phyloP scores from a whole-genome alignment of 1,284 basidiomycete genomes.

The Ganoderma sp. region DNA sequence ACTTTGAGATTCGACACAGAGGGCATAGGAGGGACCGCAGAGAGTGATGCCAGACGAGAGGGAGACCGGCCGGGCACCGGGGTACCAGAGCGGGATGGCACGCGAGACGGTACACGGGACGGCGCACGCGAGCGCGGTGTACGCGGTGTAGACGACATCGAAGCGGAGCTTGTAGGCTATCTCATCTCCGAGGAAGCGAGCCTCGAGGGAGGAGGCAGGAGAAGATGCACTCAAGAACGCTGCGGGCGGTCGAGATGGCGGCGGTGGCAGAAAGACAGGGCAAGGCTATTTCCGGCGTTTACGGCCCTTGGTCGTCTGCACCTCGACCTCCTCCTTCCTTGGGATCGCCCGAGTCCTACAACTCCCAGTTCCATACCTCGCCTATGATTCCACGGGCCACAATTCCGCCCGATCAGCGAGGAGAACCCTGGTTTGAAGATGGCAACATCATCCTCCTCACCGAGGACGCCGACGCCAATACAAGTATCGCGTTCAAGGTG shows the following conservation, averaged over 20 bases:
- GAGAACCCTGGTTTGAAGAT: slow-evolving; percentile 64
- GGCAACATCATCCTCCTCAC: slow-evolving; percentile 61
- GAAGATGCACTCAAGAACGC: background rate
- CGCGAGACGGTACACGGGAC: slow-evolving; percentile 39
- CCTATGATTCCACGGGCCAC: slow-evolving; percentile 16
- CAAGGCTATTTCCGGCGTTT: slow-evolving; percentile 15
- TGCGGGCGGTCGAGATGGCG: background rate
- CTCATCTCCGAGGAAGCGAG: slow-evolving; percentile 11
- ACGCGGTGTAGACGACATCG: slow-evolving; percentile 36
- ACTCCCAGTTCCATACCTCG: background rate
- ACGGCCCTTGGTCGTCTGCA: background rate
- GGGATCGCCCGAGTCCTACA: background rate
- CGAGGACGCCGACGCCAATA: slow-evolving; percentile 37
- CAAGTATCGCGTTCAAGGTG: slow-evolving; percentile 55
- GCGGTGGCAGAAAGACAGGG: slow-evolving; percentile 12
- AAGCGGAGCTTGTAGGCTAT: slow-evolving; percentile 1
- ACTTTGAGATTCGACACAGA: slow-evolving; percentile 43
- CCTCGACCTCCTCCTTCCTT: slow-evolving; percentile 11
- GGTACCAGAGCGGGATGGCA: slow-evolving; percentile 43
- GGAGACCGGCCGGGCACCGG: slow-evolving; percentile 38
- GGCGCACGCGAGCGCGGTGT: slow-evolving; percentile 30
- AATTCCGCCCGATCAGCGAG: slow-evolving; percentile 32
- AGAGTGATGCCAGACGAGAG: slow-evolving; percentile 37
- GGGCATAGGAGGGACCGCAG: slow-evolving; percentile 39
- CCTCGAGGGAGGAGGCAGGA: background rate